phyloP scores from a whole-genome alignment of 768 basidiomycete species.

The Tricholoma bakamatsutake region DNA sequence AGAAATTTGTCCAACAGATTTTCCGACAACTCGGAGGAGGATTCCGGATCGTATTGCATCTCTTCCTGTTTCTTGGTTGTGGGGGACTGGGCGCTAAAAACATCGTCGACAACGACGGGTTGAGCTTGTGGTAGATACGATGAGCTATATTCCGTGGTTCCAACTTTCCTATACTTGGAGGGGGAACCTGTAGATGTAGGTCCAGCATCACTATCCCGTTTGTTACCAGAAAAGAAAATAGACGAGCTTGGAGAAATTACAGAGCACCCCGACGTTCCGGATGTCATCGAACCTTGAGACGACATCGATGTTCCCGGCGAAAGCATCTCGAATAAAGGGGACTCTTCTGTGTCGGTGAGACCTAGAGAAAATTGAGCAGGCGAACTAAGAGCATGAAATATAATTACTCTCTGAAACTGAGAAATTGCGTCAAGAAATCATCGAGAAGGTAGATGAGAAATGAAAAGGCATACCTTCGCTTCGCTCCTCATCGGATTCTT shows the following conservation, averaged over 20 bases:
- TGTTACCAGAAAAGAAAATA: neutral
- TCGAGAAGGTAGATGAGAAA: neutral
- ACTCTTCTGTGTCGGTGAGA: conserved; percentile 13
- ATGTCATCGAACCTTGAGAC: conserved; percentile 4
- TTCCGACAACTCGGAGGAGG: neutral
- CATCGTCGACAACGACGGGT: neutral
- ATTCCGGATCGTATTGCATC: neutral
- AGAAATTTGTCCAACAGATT: conserved; percentile 5
- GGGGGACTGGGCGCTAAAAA: neutral
- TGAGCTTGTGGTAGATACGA: neutral
- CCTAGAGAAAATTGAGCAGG: conserved; percentile 4
- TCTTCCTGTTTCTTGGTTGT: neutral
- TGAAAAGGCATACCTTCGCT: conserved; percentile 4
- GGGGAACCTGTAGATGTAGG: conserved; percentile 6
- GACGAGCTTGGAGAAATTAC: conserved; percentile 1
- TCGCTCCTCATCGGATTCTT: conserved; percentile 10
- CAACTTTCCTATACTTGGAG: conserved; percentile 10
- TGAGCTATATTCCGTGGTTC: neutral
- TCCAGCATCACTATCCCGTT: neutral
- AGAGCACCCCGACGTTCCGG: conserved; percentile 7
- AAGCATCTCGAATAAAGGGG: neutral
- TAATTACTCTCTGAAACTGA: conserved; percentile 1
- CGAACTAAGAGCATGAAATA: neutral
- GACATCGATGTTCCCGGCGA: neutral
- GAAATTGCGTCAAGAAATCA: neutral